These are phyloP conservation scores for Jaenimonas drosophilae DNA, from an alignment of 208 protist species.

Conservation along the genomic window DNA sequence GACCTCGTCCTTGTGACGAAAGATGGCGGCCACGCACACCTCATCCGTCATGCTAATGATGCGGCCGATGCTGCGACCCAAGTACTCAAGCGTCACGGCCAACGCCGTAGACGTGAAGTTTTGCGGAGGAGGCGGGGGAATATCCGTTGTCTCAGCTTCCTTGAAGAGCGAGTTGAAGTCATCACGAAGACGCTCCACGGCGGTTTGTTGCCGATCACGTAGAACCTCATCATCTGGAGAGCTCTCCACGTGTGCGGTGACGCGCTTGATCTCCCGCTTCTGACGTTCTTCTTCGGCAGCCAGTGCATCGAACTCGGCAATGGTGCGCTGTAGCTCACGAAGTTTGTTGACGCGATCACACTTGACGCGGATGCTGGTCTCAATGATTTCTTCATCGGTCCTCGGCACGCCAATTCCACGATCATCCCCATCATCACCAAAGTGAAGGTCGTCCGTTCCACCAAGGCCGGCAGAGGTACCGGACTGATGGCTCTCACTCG, in stretches of 20 bases:
- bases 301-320: conserved; percentile 28
- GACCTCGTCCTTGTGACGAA: conserved; percentile 22
- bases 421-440: conserved; percentile 2
- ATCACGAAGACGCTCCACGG: conserved; percentile 5
- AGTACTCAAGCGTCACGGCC: conserved; percentile 38
- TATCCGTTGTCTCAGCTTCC: conserved; percentile 8
- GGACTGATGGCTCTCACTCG: neutral
- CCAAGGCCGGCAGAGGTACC: neutral
- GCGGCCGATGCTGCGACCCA: conserved; percentile 27
- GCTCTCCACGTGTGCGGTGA: neutral
- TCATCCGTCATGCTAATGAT: conserved; percentile 43
- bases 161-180: conserved; percentile 3
- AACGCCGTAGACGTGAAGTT: conserved; percentile 51
- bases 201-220: neutral
- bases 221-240: neutral
- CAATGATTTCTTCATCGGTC: conserved; percentile 7
- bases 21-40: conserved; percentile 48
- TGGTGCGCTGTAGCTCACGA: conserved; percentile 27
- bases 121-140: conserved; percentile 23
- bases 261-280: neutral
- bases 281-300: conserved; percentile 14
- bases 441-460: neutral
- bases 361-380: conserved; percentile 17
- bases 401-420: neutral
- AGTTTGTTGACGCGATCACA: conserved; percentile 26